Percentiles rank a stretch among this genome's conserved stretches.
Evolutionary conservation across 2,329 filamentous ascomycete genomes (phyloP).

Genomic region (Dothiorella sarmentorum): DNA sequence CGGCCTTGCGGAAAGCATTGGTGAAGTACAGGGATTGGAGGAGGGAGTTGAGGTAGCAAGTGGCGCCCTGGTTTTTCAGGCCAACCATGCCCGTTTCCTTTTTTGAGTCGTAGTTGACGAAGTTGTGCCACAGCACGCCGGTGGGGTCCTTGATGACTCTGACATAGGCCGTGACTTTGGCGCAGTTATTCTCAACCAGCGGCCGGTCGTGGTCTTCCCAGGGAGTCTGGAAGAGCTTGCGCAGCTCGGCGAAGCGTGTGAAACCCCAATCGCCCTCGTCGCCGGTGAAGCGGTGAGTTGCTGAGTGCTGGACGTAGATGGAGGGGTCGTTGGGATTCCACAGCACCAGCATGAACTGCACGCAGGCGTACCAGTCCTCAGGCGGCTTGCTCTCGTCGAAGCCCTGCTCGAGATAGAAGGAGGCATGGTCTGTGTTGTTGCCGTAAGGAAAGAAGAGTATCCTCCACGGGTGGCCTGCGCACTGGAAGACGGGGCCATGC

Average conservation of each 20-base stretch:
- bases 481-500: constrained; percentile 83
- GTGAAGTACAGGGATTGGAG: constrained; percentile 49
- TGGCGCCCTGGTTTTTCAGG: constrained; percentile 90
- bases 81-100: constrained; percentile 97
- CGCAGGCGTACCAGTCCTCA: constrained; percentile 93
- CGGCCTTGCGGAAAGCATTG: constrained; percentile 93
- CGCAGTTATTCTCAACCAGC: constrained; percentile 71
- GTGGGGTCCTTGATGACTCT: constrained; percentile 82
- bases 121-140: constrained; percentile 86
- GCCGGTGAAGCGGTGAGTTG: constrained; percentile 93
- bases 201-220: constrained; percentile 70
- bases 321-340: constrained; percentile 94
- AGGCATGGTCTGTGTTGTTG: constrained; percentile 90
- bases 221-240: constrained; percentile 74
- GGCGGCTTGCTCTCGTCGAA: constrained; percentile 71
- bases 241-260: constrained; percentile 88
- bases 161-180: constrained; percentile 79
- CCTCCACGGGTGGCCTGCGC: constrained; percentile 86
- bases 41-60: constrained; percentile 52
- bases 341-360: constrained; percentile 89
- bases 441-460: constrained; percentile 93
- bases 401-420: constrained; percentile 94
- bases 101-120: constrained; percentile 90
- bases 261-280: constrained; percentile 99
- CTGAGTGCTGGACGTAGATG: constrained; percentile 69